phyloP scores from a whole-genome alignment of 164 flowering plant species.

The Stephania japonica region DNA sequence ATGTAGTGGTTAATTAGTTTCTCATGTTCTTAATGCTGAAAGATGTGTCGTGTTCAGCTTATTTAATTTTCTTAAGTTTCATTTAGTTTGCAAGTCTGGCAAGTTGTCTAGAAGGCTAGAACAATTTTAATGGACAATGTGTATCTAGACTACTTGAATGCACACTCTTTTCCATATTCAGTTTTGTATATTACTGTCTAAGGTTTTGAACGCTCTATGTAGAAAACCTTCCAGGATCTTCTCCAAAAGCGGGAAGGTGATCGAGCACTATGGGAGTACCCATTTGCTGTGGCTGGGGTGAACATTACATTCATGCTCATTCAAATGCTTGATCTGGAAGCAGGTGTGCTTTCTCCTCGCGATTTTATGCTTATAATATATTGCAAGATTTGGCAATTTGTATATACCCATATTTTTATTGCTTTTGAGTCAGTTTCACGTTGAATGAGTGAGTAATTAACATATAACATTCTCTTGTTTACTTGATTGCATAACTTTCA shows the following conservation, averaged over 20 bases:
- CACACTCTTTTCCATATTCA: neutral
- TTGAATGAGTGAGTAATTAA: neutral
- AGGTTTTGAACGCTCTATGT: constrained; percentile 14
- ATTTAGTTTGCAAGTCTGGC: neutral
- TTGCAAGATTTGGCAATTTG: neutral
- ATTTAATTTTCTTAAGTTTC: neutral
- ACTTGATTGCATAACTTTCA: too few relatives aligned
- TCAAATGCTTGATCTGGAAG: constrained; percentile 93
- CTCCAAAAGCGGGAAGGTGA: constrained; percentile 83
- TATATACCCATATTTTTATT: neutral
- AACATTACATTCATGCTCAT: constrained; percentile 93
- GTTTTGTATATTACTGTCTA: neutral
- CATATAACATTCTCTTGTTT: too few relatives aligned
- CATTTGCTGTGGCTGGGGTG: constrained; percentile 96
- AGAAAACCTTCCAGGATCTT: constrained; percentile 87
- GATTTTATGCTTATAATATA: neutral
- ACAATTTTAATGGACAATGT: neutral
- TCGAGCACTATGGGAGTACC: constrained; percentile 85
- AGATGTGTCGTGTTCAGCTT: neutral
- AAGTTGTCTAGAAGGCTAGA: neutral
- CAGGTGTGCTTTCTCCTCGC: constrained; percentile 38
- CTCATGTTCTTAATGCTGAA: neutral
- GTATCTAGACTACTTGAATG: neutral
- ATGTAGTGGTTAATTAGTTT: neutral
- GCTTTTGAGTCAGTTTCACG: neutral